These are phyloP conservation scores for Chlamydomonas sphaeroides DNA, from an alignment of 139 green algal species.

Conservation along the genomic window DNA sequence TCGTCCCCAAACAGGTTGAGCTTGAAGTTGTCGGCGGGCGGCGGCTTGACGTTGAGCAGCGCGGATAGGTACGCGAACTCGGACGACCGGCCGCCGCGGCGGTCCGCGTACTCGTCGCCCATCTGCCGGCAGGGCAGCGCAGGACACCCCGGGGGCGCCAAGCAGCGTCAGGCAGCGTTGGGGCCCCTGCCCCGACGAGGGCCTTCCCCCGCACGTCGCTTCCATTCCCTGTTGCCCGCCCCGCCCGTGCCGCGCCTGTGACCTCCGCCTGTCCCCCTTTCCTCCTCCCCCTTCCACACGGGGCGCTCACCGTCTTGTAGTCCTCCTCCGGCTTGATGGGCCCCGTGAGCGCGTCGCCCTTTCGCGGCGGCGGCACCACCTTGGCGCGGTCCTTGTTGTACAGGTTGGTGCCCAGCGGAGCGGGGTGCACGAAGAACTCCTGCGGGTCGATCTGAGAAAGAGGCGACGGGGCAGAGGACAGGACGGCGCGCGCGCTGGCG, in stretches of 20 bases:
- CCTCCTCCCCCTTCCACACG: no score
- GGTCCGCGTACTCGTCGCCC: slow-evolving; percentile 26
- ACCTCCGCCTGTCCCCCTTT: no score
- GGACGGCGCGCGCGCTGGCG: no score
- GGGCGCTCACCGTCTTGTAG: slow-evolving; percentile 32
- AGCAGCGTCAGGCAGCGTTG: no score
- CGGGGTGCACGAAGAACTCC: slow-evolving; percentile 76
- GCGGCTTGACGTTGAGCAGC: slow-evolving; percentile 45
- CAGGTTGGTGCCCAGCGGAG: slow-evolving; percentile 69
- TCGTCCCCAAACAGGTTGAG: slow-evolving; percentile 47
- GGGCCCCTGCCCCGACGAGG: no score
- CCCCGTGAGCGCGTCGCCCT: slow-evolving; percentile 26
- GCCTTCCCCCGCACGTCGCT: no score
- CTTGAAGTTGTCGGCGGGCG: slow-evolving; percentile 51
- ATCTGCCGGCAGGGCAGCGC: slow-evolving; percentile 14
- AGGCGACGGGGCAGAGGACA: no score
- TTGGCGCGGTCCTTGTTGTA: slow-evolving; percentile 66
- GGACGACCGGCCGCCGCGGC: neutral
- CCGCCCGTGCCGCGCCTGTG: no score
- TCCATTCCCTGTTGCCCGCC: no score
- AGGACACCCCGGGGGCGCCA: no score
- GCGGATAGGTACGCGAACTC: slow-evolving; percentile 51
- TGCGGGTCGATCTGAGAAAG: slow-evolving; percentile 58
- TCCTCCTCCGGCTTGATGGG: slow-evolving; percentile 38
- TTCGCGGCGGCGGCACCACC: slow-evolving; percentile 59